A percentile compares a stretch with the other conserved stretches of the same genome.
Evolutionary conservation across 768 basidiomycete genomes (phyloP).

Genomic region (Suillus americanus): DNA sequence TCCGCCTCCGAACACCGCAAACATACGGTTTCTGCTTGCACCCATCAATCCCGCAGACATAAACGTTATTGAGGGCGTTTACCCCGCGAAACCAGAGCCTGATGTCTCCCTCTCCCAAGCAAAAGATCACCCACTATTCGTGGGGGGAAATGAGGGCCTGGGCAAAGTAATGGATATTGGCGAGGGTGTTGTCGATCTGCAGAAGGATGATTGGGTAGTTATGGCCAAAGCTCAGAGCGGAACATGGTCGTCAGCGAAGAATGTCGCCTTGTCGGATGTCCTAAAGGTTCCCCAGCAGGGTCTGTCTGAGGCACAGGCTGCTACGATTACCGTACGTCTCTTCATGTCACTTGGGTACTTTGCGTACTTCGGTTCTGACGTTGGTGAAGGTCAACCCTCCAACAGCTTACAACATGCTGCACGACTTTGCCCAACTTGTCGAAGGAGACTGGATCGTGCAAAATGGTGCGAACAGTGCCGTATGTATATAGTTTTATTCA

Average conservation of each 20-base stretch:
- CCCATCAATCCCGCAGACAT: constrained; percentile 84
- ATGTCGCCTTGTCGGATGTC: constrained; percentile 55
- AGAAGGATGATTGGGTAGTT: constrained; percentile 71
- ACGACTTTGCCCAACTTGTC: constrained; percentile 60
- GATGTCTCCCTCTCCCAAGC: constrained; percentile 34
- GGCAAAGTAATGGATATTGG: constrained; percentile 67
- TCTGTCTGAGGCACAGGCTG: constrained; percentile 64
- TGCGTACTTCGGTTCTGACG: not conserved
- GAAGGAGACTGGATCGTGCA: constrained; percentile 82
- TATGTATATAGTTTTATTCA: constrained; percentile 44
- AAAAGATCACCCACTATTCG: constrained; percentile 41
- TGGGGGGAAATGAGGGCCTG: constrained; percentile 79
- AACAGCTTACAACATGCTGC: constrained; percentile 82
- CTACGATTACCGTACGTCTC: constrained; percentile 65
- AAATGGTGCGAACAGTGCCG: constrained; percentile 85
- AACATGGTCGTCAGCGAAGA: constrained; percentile 67
- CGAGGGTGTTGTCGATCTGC: constrained; percentile 45
- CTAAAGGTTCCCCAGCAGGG: constrained; percentile 53
- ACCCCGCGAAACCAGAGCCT: constrained; percentile 60
- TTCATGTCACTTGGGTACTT: not conserved
- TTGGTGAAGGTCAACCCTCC: constrained; percentile 69
- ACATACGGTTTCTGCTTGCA: constrained; percentile 65
- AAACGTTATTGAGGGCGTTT: constrained; percentile 82
- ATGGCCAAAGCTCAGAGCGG: constrained; percentile 69
- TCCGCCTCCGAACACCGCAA: constrained; percentile 57